phyloP scores from a whole-genome alignment of 345 rosid genomes.

The Corchorus olitorius region DNA sequence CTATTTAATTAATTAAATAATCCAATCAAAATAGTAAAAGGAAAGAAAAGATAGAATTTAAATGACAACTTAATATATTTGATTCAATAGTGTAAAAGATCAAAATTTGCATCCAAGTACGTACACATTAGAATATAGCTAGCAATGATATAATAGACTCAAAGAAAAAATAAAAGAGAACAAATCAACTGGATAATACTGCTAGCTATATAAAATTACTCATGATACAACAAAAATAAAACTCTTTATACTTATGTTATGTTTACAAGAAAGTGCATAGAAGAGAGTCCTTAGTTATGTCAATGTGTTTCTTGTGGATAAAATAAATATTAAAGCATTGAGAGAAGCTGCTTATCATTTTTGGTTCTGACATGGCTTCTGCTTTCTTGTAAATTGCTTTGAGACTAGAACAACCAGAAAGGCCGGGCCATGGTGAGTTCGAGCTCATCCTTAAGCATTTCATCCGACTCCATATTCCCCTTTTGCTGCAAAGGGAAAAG shows the following conservation, averaged over 20 bases:
- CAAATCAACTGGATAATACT: background rate
- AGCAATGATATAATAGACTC: background rate
- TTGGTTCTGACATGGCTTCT: conserved; percentile 54
- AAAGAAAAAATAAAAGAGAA: background rate
- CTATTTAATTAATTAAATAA: too few species aligned
- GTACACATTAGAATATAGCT: conserved; percentile 4
- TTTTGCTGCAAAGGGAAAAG: conserved; percentile 59
- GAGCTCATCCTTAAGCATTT: conserved; percentile 78
- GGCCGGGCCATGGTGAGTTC: conserved; percentile 81
- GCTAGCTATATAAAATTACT: background rate
- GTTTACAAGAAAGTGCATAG: too few species aligned
- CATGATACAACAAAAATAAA: background rate
- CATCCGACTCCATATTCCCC: conserved; percentile 68
- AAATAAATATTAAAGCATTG: conserved; percentile 47
- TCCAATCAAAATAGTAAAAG: too few species aligned
- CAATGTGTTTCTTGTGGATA: conserved; percentile 21
- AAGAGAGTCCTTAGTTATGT: too few species aligned
- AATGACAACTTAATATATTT: too few species aligned
- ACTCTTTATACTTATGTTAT: background rate
- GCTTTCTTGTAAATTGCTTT: conserved; percentile 63
- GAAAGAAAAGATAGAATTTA: too few species aligned
- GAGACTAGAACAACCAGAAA: conserved; percentile 66
- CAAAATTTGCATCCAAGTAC: conserved; percentile 9
- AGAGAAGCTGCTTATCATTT: conserved; percentile 41
- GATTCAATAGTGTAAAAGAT: background rate